Evolutionary conservation across 306 rosid species (phyloP), one percentile per base, ranked within the genome.

Genomic region (Albizia julibrissin): DNA sequence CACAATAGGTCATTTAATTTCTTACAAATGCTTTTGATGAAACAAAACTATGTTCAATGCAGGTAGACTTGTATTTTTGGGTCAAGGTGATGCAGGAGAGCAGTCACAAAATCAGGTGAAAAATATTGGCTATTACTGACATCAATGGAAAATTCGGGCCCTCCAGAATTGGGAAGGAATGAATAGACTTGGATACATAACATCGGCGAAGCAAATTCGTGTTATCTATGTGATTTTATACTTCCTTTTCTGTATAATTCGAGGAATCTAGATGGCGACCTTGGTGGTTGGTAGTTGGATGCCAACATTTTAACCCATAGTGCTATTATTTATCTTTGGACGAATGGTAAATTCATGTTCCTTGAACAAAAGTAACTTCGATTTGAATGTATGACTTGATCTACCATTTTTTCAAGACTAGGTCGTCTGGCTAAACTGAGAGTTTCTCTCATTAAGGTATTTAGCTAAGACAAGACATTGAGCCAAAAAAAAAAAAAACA

Each of bases 51-150:
- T 84, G 64, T 71, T 75, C 40, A 74, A 40, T 86, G 71, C 88
- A 94, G 98, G 98, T 69, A 94, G 98, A 33, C 14, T 94, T 78
- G 89, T 94, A n/a, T 91, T 88, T 84, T 65, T 94, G 86, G 85
- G 93, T 26, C 80, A 83, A 44, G 97, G 91, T 10, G 91, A 86
- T 80, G 72, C 73, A n/a, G 85, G 81, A 50, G 83, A 78, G 79
- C 77, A 84, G 9, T 19, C 92, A 47, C 74, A 70, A 52, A 43
- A 72, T 70, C 90, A 89, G 26, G 44, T 85, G 59, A 91, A 31
- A 81, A 79, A 84, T 34, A 89, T 87, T 84, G 96, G 98, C 77
- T 91, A 92, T 84, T 91, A 86, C 88, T 94, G 84, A 80, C 40
- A 19, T 75, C 37, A 74, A 58, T 16, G 69, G 69, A 54, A 40